Evolutionary conservation across 2,329 filamentous ascomycete species (phyloP).

Genomic region (Penicillium freii): DNA sequence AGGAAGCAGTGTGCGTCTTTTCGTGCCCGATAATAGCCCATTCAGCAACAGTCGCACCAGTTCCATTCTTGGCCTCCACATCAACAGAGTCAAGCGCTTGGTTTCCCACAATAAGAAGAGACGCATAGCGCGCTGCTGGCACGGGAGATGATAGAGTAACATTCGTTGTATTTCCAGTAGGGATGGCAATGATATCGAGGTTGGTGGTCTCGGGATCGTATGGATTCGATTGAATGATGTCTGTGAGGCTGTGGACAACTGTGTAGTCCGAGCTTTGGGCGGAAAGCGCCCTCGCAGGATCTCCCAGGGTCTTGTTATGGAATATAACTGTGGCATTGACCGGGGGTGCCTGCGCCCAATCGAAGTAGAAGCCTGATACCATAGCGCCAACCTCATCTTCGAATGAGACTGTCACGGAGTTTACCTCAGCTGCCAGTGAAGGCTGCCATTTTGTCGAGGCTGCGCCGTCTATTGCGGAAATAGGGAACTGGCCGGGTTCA

Average conservation of each 20-base stretch:
- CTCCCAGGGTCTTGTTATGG: constrained; percentile 47
- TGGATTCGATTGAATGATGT: constrained; percentile 39
- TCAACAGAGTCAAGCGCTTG: constrained; percentile 35
- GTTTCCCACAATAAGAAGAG: constrained; percentile 46
- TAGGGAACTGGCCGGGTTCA: constrained; percentile 66
- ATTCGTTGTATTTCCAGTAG: constrained; percentile 45
- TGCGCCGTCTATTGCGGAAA: constrained; percentile 65
- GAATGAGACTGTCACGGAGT: constrained; percentile 58
- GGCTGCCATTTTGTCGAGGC: constrained; percentile 68
- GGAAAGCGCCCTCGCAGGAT: constrained; percentile 17
- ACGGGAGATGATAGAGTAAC: constrained; percentile 36
- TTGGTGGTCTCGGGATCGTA: constrained; percentile 36
- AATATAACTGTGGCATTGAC: constrained; percentile 55
- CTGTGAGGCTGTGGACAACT: constrained; percentile 27
- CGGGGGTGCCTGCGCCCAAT: constrained; percentile 60
- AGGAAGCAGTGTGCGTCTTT: background rate
- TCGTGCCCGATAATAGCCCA: constrained; percentile 44
- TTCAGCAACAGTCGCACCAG: constrained; percentile 49
- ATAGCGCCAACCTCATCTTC: constrained; percentile 32
- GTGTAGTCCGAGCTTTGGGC: constrained; percentile 14
- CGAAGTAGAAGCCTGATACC: constrained; percentile 53
- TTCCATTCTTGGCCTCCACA: constrained; percentile 35
- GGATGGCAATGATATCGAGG: constrained; percentile 36
- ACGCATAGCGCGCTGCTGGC: constrained; percentile 41
- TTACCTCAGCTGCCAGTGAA: constrained; percentile 47